These are phyloP conservation scores for Coniochaeta ligniaria DNA, from an alignment of 2,329 filamentous ascomycete genomes.

Conservation along the genomic window DNA sequence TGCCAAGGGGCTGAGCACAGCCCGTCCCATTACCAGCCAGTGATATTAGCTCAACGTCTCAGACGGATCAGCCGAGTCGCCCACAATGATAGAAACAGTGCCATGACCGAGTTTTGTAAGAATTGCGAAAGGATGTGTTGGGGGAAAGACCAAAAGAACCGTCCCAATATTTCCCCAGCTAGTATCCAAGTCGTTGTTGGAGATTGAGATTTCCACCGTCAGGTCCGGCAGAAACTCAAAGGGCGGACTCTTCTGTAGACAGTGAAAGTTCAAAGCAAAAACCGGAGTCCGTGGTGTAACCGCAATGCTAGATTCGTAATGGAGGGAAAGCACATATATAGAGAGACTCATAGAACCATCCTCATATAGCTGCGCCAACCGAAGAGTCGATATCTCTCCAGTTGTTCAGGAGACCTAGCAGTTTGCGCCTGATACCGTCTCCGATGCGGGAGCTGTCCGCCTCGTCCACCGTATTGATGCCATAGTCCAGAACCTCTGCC, in stretches of 20 bases:
- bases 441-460: conserved; percentile 33
- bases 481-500: conserved; percentile 30
- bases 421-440: conserved; percentile 38
- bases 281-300: no score
- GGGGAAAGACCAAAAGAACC: no score
- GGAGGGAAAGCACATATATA: neutral
- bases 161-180: no score
- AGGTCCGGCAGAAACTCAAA: no score
- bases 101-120: no score
- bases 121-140: no score
- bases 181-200: no score
- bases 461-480: conserved; percentile 28
- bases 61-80: neutral
- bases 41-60: neutral
- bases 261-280: no score
- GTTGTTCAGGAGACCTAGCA: conserved; percentile 26
- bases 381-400: conserved; percentile 22
- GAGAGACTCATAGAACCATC: neutral
- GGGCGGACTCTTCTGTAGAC: no score
- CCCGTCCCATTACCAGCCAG: neutral
- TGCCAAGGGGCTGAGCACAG: neutral
- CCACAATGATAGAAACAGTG: neutral
- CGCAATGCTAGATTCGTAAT: neutral
- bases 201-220: no score
- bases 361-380: neutral